Conservation (phyloP, 176 grass and related monocot species). For the Eleusine indica region DNA sequence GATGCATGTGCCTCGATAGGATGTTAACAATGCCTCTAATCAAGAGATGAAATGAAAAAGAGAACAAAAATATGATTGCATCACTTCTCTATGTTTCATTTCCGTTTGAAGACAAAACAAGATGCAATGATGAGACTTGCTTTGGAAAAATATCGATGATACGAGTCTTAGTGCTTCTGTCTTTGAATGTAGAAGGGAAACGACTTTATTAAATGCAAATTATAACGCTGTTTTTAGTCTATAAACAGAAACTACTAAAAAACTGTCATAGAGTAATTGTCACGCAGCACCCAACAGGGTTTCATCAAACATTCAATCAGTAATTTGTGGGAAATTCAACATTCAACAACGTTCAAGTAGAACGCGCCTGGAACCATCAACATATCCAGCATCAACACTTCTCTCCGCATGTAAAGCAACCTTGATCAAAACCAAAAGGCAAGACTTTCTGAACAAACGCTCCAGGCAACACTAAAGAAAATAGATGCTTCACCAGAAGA, state of each 20-base stretch:
- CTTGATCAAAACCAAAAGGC: slow-evolving; percentile 20
- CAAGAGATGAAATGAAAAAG: neutral
- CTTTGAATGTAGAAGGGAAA: neutral
- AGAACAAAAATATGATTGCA: neutral
- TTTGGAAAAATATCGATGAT: slow-evolving; percentile 11
- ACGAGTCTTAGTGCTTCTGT: neutral
- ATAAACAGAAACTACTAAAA: slow-evolving; percentile 30
- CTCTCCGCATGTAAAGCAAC: neutral
- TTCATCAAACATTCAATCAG: neutral
- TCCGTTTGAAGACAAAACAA: slow-evolving; percentile 3
- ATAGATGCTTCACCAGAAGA: slow-evolving; percentile 25
- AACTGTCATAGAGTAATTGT: slow-evolving; percentile 2
- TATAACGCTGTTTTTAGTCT: slow-evolving; percentile 6
- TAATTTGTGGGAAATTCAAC: neutral
- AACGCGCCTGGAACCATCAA: slow-evolving; percentile 7
- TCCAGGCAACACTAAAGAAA: slow-evolving; percentile 13
- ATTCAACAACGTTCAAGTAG: slow-evolving; percentile 6
- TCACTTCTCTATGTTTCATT: neutral
- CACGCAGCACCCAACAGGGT: neutral
- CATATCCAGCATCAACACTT: neutral
- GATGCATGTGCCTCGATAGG: slow-evolving; percentile 22
- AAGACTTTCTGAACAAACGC: neutral
- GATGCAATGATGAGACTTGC: slow-evolving; percentile 9
- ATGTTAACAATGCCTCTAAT: slow-evolving; percentile 16
- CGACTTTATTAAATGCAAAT: neutral